Evolutionary conservation across 352 stramenopile genomes (phyloP), one percentile per base, ranked within the genome.

Genomic region (Peronospora farinosa): DNA sequence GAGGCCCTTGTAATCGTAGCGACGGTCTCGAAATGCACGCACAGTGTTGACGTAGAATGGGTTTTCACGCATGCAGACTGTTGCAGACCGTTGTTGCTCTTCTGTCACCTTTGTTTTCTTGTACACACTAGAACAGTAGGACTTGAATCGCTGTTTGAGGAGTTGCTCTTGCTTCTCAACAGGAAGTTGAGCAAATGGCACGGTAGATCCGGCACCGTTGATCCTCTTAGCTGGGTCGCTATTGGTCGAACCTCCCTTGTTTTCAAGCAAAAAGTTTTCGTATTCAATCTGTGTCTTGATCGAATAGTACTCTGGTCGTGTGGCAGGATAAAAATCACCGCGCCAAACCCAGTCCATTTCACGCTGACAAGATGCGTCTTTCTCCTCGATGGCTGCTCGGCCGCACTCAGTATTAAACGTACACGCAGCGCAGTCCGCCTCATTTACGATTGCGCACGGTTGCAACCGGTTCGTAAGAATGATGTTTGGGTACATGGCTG

Each of bases 401-500:
- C 75, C 76, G 38, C 81, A 92, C 27, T 88, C 72, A 0, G 82
- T 94, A 53, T 97, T 97, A 61, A 84, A 96, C 7, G 96, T 81
- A 56, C 97, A 99, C 4, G 92, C 80, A 3, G 96, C 96, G 69
- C 97, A 99, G 42, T 88, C 91, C 12, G 88, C 85, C 58, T 97
- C 88, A 53, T 97, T 87, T 12, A 98, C 95, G 54, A 99, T 98
- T 9, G 96, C 91, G 45, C 86, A 96, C 13, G 96, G 96, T 72
- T 99, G 96, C 33, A 99, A 70, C 1, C 97, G 92, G 62, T 99
- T 99, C 6, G 96, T 98, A 8, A 99, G 63, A 68, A 99, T 99
- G 57, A 99, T 99, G 60, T 99, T 99, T 7, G 96, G 97, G 65
- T 99, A 99, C 97, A 99, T 99, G 21, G 96, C 97, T 19, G 90